These are phyloP conservation scores for Acanthamoeba sp. DNA, from an alignment of 208 protist species.

Conservation along the genomic window DNA sequence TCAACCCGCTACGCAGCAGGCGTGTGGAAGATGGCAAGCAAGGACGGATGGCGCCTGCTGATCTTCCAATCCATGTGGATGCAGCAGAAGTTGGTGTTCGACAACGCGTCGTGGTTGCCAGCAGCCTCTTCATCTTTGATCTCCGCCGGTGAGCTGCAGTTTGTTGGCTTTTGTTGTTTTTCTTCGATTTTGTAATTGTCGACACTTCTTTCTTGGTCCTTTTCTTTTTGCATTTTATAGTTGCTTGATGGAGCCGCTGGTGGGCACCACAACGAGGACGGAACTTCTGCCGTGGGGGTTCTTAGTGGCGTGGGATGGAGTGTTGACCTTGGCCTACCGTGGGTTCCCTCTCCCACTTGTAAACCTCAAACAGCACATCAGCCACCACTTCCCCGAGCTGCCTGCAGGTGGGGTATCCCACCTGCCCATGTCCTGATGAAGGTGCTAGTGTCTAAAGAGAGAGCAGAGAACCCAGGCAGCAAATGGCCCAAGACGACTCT, in stretches of 20 bases:
- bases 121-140: not conserved
- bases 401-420: not conserved
- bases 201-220: not conserved
- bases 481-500: conserved; percentile 67
- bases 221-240: not conserved
- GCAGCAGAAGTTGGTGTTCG: not conserved
- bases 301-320: conserved; percentile 56
- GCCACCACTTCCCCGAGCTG: conserved; percentile 55
- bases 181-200: not conserved
- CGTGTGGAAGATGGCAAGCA: not conserved
- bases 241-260: conserved; percentile 3
- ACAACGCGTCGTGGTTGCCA: not conserved
- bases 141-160: not conserved
- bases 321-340: conserved; percentile 47
- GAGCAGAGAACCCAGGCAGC: conserved; percentile 60
- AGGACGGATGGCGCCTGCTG: no score
- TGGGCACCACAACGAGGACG: not conserved
- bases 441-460: not conserved
- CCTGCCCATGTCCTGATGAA: not conserved
- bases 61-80: not conserved
- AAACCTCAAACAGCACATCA: conserved; percentile 28
- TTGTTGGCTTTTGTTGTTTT: not conserved
- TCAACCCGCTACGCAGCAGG: not conserved
- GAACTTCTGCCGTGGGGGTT: conserved; percentile 44
- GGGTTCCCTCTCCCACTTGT: conserved; percentile 23